Base-by-base conservation (phyloP, 1,284 basidiomycete species). In the Marasmius fiardii region DNA sequence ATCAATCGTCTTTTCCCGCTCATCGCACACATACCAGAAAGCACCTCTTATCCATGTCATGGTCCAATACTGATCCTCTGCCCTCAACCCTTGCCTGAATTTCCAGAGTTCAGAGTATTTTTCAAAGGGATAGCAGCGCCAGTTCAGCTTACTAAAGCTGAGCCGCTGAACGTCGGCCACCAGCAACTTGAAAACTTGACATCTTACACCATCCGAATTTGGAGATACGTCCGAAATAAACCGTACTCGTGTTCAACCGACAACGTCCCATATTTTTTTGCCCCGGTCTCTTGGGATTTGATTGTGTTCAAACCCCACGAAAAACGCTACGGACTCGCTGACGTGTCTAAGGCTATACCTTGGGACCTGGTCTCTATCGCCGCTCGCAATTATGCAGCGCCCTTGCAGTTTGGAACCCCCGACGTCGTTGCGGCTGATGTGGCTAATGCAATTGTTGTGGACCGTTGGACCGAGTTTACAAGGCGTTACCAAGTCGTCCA, bases 381-480 rank as follows among this genome's bases (percentile, higher is more conserved):
- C 4, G 81, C 77, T 10, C 70, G 73, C 41, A 70, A 76, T 10
- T 84, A 78, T 72, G 76, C 77, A 34, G 71, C 74, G 10, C 75
- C 79, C 3, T 72, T 92, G 24, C 73, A 76, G 45, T 68, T 69
- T 41, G 71, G 74, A 18, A 68, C 73, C 23, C 51, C 74, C 11
- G 72, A 76, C 56, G 68, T 70, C 2, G 64, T 82, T n/a, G 68
- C 71, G 16, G 63, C 70, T 21, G 79, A 77, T 54, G 66, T 85
- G 8, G 64, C 75, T 53, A 86, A 90, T 60, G 81, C 84, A 23
- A 71, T 92, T 21, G 72, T 93, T 33, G 85, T 89, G 67, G 90
- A 92, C 64, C 75, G 88, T 55, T 78, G 76, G 71, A 79, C 82
- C n/a, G 90, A 92, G 66, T 90, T 86, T 63, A 91, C 88, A 1